Base-by-base conservation (phyloP, 306 rosid species). In the Trifolium pratense region DNA sequence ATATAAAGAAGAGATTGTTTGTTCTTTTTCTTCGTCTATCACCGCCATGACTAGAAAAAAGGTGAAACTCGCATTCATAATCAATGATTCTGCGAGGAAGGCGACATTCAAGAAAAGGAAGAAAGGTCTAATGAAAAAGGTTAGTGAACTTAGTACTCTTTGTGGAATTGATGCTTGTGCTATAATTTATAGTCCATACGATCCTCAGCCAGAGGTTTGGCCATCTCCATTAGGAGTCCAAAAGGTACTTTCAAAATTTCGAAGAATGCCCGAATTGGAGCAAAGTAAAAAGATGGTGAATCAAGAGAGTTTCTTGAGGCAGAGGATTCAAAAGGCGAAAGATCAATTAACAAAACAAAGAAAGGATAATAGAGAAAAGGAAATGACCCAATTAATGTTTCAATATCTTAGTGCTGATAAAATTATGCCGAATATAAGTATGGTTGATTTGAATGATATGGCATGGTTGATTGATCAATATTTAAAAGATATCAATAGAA, bases 221-320 rank as follows among this genome's bases (percentile, higher is more conserved):
- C 86, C 88, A 17, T 75, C 84, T 1, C 68, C 82, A 3, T 12
- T 61, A 13, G 88, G 81, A 0, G 84, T 68, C 5, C 81, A 75
- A 7, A 43, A 78, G 12, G 79, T 79, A 29, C 75, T 85, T 12
- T 31, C 71, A 0, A 81, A 75, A 66, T 79, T 85, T 37, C 23
- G 81, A 56, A 68, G 79, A 12, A 78, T 81, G 88, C 84, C 84
- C 1, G 84, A 75, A 16, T 39, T 80, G 71, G 84, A 85, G 9
- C 84, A 82, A 40, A 76, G 88, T 71, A 85, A 85, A 62, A 81
- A 78, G 67, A 85, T 81, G 88, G 83, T 85, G 78, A 76, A 85
- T 48, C 82, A 85, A 37, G 84, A 85, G 55, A 66, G 81, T 25
- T 85, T 81, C 42, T 48, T 85, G 42, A 82, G 71, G 39, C 81